These are phyloP conservation scores for Periconia sp. DNA, from an alignment of 2,329 filamentous ascomycete species.

Conservation along the genomic window DNA sequence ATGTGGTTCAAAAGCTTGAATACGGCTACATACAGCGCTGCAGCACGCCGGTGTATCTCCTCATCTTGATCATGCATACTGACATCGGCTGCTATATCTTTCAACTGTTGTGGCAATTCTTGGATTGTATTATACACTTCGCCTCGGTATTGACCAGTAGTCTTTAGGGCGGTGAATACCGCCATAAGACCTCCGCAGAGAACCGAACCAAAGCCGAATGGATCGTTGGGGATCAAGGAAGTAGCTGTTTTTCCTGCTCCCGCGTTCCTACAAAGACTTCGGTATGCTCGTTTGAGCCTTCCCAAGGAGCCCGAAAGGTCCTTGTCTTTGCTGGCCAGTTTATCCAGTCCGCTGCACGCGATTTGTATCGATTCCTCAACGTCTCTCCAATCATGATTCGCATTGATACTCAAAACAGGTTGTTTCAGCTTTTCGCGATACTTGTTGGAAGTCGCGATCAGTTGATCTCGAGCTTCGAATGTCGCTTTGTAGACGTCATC, in stretches of 20 bases:
- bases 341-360: not conserved
- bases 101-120: constrained; percentile 3
- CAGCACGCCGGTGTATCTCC: constrained; percentile 1
- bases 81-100: constrained; percentile 3
- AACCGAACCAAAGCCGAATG: constrained; percentile 8
- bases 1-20: constrained; percentile 9
- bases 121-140: constrained; percentile 10
- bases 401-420: constrained; percentile 1
- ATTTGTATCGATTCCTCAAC: constrained; percentile 1
- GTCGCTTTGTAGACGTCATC: constrained; percentile 4
- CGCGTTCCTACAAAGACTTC: constrained; percentile 6
- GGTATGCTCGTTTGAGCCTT: constrained; percentile 4
- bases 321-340: constrained; percentile 3
- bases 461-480: constrained; percentile 3
- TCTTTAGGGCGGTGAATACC: constrained; percentile 7
- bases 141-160: constrained; percentile 4
- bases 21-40: constrained; percentile 5
- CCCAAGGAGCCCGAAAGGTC: constrained; percentile 5
- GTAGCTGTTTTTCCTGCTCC: constrained; percentile 1
- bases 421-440: constrained; percentile 6
- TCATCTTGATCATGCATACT: constrained; percentile 3
- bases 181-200: constrained; percentile 10
- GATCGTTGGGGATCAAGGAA: constrained; percentile 7
- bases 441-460: constrained; percentile 1
- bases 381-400: constrained; percentile 1